Evolutionary conservation across 345 rosid species (phyloP), one percentile per base, ranked within the genome.

Genomic region (Acer negundo): DNA sequence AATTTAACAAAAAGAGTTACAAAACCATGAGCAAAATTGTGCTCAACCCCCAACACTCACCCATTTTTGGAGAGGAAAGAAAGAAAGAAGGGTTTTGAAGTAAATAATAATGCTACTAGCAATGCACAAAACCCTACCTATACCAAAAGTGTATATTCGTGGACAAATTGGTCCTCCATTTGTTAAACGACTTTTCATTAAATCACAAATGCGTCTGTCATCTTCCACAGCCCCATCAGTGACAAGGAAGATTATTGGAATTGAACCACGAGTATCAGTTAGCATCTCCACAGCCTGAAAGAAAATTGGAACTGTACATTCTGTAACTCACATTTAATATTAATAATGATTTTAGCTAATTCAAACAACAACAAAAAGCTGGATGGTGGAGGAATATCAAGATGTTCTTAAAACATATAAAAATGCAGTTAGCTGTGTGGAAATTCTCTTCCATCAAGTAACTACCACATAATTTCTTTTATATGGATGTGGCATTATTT

Each of bases 171-270:
- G 79, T 81, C 88, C 88, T 80, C 81, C 85, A 74, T 83, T 86
- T 62, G 73, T 83, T 49, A 87, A 75, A 74, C 71, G 83, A 82
- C 81, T 94, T 87, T 89, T 90, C 86, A 94, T 85, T 51, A 74
- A 79, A 72, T 91, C 90, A 82, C 95, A 94, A 66, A 96, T 91
- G 42, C 86, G 87, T 82, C 89, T 88, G 82, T 94, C 99, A 84
- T 96, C 91, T 85, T 96, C 98, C 75, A 96, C 94, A 80, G 97
- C 80, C 71, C 99, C 99, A 86, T 96, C 98, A 35, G 97, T 94
- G 72, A 96, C 79, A 77, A 96, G 92, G 80, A 96, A 89, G 80
- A 96, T 84, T 80, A 89, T 76, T 74, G 99, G 99, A 76, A 91
- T 64, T 53, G 97, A 86, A 80, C 87, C 92, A 56, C 44, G 75